phyloP scores from a whole-genome alignment of 805 yeast species.

The Yarrowia sp. region DNA sequence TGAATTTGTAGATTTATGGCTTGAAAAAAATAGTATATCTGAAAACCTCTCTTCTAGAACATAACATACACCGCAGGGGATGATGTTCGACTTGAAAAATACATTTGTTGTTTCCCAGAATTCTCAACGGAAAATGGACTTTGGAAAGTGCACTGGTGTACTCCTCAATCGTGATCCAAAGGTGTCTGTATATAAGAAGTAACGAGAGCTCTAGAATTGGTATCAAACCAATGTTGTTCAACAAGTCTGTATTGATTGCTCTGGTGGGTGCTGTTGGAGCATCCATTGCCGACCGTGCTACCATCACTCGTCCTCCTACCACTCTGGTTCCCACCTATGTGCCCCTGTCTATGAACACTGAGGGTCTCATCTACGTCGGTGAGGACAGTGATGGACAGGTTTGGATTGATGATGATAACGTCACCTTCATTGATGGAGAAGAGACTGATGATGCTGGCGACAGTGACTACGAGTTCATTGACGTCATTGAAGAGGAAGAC shows the following conservation, averaged over 20 bases:
- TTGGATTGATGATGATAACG: background rate
- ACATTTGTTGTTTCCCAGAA: background rate
- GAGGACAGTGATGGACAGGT: background rate
- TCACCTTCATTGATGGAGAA: conserved; percentile 1
- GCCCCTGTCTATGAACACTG: background rate
- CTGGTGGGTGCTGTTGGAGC: background rate
- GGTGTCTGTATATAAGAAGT: background rate
- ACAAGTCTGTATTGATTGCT: background rate
- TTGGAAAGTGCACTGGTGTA: background rate
- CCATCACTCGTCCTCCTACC: background rate
- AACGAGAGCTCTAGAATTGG: background rate
- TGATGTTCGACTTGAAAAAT: background rate
- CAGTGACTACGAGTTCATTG: background rate
- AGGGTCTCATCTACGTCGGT: conserved; percentile 3
- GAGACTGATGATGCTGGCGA: background rate
- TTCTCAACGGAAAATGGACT: no score
- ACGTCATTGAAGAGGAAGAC: background rate
- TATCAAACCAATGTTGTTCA: background rate
- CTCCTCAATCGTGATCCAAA: no score
- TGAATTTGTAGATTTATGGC: no score
- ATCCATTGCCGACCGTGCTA: background rate
- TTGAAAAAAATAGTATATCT: background rate
- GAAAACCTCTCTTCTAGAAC: no score
- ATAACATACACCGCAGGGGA: no score
- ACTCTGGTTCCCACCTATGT: background rate